phyloP scores from a whole-genome alignment of 2,329 filamentous ascomycete species.

The Drechslerella stenobrocha region DNA sequence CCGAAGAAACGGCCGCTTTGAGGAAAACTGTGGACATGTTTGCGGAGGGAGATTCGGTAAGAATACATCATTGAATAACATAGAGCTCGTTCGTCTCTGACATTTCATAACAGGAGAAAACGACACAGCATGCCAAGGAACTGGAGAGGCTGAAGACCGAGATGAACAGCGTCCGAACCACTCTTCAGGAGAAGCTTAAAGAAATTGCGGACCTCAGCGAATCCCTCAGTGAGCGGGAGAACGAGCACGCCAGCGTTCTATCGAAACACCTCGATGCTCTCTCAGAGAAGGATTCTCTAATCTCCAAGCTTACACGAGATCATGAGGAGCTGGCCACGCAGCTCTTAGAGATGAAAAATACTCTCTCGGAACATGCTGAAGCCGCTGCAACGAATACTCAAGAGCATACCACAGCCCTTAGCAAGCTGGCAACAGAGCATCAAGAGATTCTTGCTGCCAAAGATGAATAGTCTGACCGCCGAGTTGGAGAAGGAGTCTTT shows the following conservation, averaged over 20 bases:
- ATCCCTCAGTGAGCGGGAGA: slow-evolving; percentile 8
- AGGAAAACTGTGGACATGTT: slow-evolving; percentile 30
- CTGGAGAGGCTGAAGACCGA: slow-evolving; percentile 34
- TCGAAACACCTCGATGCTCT: slow-evolving; percentile 18
- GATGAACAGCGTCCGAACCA: slow-evolving; percentile 8
- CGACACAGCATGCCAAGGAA: slow-evolving; percentile 20
- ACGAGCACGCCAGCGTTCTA: slow-evolving; percentile 13
- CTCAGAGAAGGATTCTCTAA: slow-evolving; percentile 23
- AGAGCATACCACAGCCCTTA: slow-evolving; percentile 16
- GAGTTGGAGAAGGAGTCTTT: slow-evolving; percentile 43
- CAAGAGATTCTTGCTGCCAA: slow-evolving; percentile 27
- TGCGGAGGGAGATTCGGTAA: slow-evolving; percentile 36
- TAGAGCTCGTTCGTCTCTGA: not conserved
- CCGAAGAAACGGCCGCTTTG: slow-evolving; percentile 23
- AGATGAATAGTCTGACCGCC: slow-evolving; percentile 25
- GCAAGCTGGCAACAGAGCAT: slow-evolving; percentile 24
- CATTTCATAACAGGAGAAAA: slow-evolving; percentile 24
- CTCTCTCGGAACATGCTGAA: slow-evolving; percentile 23
- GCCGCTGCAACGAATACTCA: slow-evolving; percentile 6
- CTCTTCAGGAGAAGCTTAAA: slow-evolving; percentile 26
- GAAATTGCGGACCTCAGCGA: slow-evolving; percentile 26
- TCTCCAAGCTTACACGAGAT: slow-evolving; percentile 20
- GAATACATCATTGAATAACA: not conserved
- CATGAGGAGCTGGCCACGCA: slow-evolving; percentile 28
- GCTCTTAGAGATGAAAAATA: slow-evolving; percentile 27